Conservation (phyloP, 2,329 filamentous ascomycete genomes). For the Xylaria sp. region DNA sequence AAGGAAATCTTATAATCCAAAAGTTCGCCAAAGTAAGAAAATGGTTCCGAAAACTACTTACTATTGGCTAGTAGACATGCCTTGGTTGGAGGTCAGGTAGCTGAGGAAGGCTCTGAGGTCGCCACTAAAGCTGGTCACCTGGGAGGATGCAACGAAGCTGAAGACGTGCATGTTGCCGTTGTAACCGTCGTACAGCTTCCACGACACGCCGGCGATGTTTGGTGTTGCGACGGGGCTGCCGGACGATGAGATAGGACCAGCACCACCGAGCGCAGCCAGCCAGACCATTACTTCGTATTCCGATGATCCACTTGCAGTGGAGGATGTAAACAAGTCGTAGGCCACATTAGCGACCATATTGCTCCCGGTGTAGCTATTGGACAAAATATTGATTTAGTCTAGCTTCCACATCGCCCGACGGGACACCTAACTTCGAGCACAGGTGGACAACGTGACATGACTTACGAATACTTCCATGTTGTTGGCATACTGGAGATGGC, state of each 20-base stretch:
- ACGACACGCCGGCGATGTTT: slow-evolving; percentile 61
- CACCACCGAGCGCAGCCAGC: slow-evolving; percentile 46
- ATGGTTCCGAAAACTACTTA: no score
- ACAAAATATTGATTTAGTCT: not conserved
- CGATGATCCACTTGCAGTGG: slow-evolving; percentile 55
- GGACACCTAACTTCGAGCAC: not conserved
- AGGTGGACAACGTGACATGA: not conserved
- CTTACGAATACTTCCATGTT: slow-evolving; percentile 54
- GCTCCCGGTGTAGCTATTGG: slow-evolving; percentile 57
- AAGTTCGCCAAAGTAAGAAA: no score
- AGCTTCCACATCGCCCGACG: not conserved
- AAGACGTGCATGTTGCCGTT: slow-evolving; percentile 67
- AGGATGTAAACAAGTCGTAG: slow-evolving; percentile 67
- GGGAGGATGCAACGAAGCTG: slow-evolving; percentile 55
- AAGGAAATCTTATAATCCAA: no score
- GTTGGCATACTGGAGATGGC: slow-evolving; percentile 52
- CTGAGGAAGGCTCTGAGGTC: slow-evolving; percentile 64
- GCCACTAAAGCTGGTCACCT: slow-evolving; percentile 60
- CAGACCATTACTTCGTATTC: slow-evolving; percentile 66
- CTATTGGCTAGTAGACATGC: slow-evolving; percentile 59
- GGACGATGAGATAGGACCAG: slow-evolving; percentile 52
- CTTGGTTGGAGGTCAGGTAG: slow-evolving; percentile 59
- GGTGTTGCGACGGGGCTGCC: slow-evolving; percentile 63
- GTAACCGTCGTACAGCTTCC: slow-evolving; percentile 65
- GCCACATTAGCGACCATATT: slow-evolving; percentile 65